phyloP scores from a whole-genome alignment of 2,329 filamentous ascomycete genomes.

The Curvularia sp. region DNA sequence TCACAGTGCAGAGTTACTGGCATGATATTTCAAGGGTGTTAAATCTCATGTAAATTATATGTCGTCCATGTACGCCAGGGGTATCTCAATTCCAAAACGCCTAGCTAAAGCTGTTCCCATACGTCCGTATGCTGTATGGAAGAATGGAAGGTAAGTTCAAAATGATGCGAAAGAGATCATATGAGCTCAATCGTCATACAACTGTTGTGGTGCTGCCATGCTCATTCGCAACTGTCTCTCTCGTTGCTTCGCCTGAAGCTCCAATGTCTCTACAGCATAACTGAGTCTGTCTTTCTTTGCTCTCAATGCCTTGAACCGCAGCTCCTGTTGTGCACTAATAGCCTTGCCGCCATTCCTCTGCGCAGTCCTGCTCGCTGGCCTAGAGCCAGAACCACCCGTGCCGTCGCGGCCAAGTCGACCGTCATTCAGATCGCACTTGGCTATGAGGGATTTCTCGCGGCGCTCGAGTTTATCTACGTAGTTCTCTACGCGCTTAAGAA shows the following conservation, averaged over 20 bases:
- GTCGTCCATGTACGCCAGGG: constrained; percentile 18
- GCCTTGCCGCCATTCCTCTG: constrained; percentile 39
- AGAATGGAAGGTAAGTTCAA: background rate
- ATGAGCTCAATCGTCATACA: constrained; percentile 39
- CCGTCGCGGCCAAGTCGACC: constrained; percentile 63
- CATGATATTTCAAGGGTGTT: background rate
- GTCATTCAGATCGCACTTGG: constrained; percentile 82
- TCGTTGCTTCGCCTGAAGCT: constrained; percentile 82
- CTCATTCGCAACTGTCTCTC: constrained; percentile 76
- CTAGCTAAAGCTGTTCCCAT: constrained; percentile 1
- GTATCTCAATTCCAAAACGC: constrained; percentile 45
- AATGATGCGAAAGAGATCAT: background rate
- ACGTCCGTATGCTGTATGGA: background rate
- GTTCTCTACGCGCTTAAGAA: constrained; percentile 81
- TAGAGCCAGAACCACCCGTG: constrained; percentile 31
- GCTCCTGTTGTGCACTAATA: constrained; percentile 57
- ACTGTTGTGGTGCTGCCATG: constrained; percentile 63
- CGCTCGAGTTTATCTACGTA: constrained; percentile 83
- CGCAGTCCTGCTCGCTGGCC: constrained; percentile 32
- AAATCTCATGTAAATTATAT: background rate
- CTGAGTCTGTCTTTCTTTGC: constrained; percentile 85
- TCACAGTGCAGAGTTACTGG: background rate
- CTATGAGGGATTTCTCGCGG: constrained; percentile 82
- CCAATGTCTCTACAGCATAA: constrained; percentile 84
- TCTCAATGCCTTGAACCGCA: constrained; percentile 70